Evolutionary conservation across 164 flowering plant species (phyloP), one percentile per base, ranked within the genome.

Genomic region (Cinnamomum chago): DNA sequence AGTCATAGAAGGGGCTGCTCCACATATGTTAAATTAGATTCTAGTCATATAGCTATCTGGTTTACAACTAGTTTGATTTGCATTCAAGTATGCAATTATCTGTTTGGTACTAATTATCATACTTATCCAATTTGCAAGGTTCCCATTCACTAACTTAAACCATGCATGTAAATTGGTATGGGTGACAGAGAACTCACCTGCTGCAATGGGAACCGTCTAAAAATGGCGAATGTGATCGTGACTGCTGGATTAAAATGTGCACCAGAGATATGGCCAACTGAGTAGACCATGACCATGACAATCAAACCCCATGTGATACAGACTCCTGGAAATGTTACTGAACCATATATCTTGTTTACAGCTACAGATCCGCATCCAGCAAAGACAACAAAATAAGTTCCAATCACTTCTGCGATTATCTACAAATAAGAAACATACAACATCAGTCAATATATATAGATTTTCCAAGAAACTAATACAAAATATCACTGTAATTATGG

Each of bases 231-330:
- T 55, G 90, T 87, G 70, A 88, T 73, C 65, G 92, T 87, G 75
- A 88, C 87, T 0, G 89, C 86, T 2, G 89, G 91, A 55, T 86
- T 88, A 62, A 88, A 82, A 62, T 88, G 90, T n/a, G 88, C 89
- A 50, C 91, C 91, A 25, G 91, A 88, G 40, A 88, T 83, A 58
- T 88, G 91, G 22, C 89, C 88, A 12, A 83, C 78, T 5, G 89
- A 76, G 76, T 88, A 88, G 13, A 86, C 83, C 88, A 88, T 79
- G 58, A 84, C 90, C 90, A 83, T 83, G 74, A 88, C 88, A 25
- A 77, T 87, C 22, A 84, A 76, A 4, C 92, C 93, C 93, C 93
- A 89, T 20, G 83, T 84, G 1, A 86, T 79, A 15, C 87, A 66
- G 33, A 89, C 79, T 18, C 93, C 93, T 2, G 90, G 89, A 17